Evolutionary conservation across 305 asterid genomes (phyloP).

Genomic region (Solanum hybrid): DNA sequence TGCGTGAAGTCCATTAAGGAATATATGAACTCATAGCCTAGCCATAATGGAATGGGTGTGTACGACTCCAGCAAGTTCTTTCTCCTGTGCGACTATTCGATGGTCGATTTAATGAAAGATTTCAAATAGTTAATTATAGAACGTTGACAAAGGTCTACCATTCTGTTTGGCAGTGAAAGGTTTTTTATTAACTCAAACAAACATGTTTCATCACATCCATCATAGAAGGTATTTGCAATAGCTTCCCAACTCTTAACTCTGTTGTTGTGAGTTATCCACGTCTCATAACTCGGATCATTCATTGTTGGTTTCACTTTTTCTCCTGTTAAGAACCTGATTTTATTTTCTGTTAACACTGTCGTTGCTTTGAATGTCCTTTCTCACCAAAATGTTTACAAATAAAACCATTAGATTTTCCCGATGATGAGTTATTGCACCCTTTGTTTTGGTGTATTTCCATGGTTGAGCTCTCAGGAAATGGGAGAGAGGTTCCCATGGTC

Average conservation of each 20-base stretch:
- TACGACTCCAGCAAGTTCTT: not conserved
- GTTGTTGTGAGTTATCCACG: no score
- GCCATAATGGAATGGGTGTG: not conserved
- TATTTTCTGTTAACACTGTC: no score
- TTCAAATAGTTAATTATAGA: not conserved
- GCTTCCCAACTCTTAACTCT: not conserved
- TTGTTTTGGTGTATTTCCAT: no score
- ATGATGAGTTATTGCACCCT: no score
- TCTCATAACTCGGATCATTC: no score
- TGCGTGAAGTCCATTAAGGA: not conserved
- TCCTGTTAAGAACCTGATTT: no score
- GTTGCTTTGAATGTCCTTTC: no score
- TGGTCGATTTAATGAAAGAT: not conserved
- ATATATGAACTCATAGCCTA: conserved; percentile 3
- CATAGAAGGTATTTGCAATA: not conserved
- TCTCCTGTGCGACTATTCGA: not conserved
- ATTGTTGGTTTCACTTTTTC: no score
- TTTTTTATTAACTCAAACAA: not conserved
- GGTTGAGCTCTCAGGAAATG: no score
- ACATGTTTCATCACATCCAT: not conserved
- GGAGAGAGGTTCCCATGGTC: no score
- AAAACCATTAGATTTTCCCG: no score
- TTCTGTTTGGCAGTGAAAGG: not conserved
- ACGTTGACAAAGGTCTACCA: conserved; percentile 2
- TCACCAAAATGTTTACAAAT: no score